Base-by-base conservation (phyloP, 1,284 basidiomycete genomes). In the Lentinula novae-zelandiae region DNA sequence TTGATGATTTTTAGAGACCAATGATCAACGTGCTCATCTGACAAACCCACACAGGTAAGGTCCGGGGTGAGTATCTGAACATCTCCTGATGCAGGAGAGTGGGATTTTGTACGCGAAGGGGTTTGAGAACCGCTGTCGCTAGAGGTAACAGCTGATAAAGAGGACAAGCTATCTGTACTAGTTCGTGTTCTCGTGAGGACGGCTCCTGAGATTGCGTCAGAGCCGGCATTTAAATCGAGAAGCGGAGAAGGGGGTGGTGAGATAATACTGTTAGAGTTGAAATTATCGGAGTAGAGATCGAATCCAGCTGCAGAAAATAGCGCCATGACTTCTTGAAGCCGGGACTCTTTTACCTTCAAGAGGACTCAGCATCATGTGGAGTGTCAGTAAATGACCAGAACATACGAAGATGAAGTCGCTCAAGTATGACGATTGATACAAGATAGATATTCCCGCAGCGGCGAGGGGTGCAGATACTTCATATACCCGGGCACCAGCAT, bases 341-440 rank as follows among this genome's bases (percentile, higher is more conserved):
- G 82, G 57, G 78, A 76, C 66, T 87, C 82, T 70, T 88, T 89
- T 60, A 89, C 86, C 87, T 89, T 67, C 20, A 31, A 60, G 34
- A 39, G 40, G 38, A 54, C 36, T 55, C 60, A 50, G 63, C 40
- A 54, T 49, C 62, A 62, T 34, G 17, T 6, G 17, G 49, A 33
- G 44, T 46, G 44, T 5, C 9, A 31, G 40, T 51, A 40, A 49
- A 31, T 2, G 40, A 52, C 54, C 53, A 57, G 48, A 40, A 74
- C 84, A 64, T 69, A 89, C 92, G 65, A 94, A 83, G 56, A 94
- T 86, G 71, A 91, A 93, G 73, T 94, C 91, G 67, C 89, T 88
- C 81, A 87, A 87, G 71, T 93, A 92, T 9, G 89, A 90, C 4
- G 90, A 92, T 71, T 92, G 92, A 70, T 93, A 94, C 5, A 93